Evolutionary conservation across 495 filamentous ascomycete species (phyloP), one percentile per base, ranked within the genome.

Genomic region (Penicillium verhagenii): DNA sequence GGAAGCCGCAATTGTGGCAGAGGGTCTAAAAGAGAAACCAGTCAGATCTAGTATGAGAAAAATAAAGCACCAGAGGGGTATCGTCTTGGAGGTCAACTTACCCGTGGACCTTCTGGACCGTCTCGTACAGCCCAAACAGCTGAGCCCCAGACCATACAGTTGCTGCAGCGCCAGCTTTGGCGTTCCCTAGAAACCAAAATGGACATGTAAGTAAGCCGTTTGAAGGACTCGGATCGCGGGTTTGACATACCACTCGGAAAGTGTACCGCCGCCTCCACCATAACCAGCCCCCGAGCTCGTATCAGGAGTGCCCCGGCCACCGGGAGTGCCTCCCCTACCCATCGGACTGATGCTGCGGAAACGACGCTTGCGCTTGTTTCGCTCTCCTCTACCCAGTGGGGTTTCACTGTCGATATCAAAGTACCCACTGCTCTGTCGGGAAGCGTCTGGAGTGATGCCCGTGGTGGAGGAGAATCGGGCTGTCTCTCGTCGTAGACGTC

Each of bases 41-140:
- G 19, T 50, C 18, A 50, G 29, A 33, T n/a, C 0, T 14, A 9
- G 47, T 26, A 23, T 24, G 19, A 16, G 24, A 24, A 14, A 19
- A n/a, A n/a, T n/a, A n/a, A n/a, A n/a, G n/a, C n/a, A n/a, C n/a
- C n/a, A n/a, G n/a, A n/a, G n/a, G n/a, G n/a, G n/a, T 31, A 52
- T 53, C 28, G 14, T 53, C 16, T 10, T 20, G 4, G 31, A 45
- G 47, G n/a, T 39, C 2, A 37, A 56, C 37, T 53, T 81, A 97
- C 93, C 69, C 90, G 86, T 50, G 86, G 81, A 40, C 93, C 94
- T 58, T 80, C 75, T 16, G 94, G 94, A 20, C 94, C 94, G 65
- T 99, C 94, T 65, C 93, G 74, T 9, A 97, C 93, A 50, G 87
- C 91, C 95, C 94, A 99, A 23, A 96, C 89, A 6, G 90, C 86